phyloP scores from a whole-genome alignment of 306 rosid genomes.

The Pueraria montana region DNA sequence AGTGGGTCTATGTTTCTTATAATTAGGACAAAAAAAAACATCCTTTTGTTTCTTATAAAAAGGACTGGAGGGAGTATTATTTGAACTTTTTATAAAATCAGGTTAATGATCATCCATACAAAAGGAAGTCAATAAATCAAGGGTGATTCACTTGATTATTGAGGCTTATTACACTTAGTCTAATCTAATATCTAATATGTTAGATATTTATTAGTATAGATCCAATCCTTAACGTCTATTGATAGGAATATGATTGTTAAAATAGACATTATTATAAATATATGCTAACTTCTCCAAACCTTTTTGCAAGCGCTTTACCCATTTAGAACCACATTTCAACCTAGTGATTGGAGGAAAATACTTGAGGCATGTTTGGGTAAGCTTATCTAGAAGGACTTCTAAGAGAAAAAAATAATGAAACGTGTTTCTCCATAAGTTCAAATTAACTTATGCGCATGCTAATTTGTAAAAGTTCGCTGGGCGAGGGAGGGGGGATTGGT shows the following conservation, averaged over 20 bases:
- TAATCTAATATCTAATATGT: not conserved
- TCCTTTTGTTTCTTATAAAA: no score
- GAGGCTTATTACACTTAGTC: not conserved
- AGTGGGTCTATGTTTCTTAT: no score
- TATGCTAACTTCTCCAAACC: not conserved
- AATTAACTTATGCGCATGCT: no score
- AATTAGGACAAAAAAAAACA: no score
- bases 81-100: not conserved
- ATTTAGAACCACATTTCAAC: not conserved
- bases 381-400: no score
- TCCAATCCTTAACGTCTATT: not conserved
- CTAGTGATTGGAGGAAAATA: not conserved
- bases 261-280: not conserved
- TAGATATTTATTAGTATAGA: not conserved
- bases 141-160: not conserved
- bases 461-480: no score
- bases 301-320: not conserved
- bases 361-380: no score
- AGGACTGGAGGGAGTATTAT: no score
- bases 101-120: not conserved
- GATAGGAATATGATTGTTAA: not conserved
- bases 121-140: not conserved
- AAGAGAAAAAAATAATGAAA: no score
- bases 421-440: no score
- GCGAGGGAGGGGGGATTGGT: no score